Base-by-base conservation (phyloP, 2,329 filamentous ascomycete species). In the Calonectria leucothoes region DNA sequence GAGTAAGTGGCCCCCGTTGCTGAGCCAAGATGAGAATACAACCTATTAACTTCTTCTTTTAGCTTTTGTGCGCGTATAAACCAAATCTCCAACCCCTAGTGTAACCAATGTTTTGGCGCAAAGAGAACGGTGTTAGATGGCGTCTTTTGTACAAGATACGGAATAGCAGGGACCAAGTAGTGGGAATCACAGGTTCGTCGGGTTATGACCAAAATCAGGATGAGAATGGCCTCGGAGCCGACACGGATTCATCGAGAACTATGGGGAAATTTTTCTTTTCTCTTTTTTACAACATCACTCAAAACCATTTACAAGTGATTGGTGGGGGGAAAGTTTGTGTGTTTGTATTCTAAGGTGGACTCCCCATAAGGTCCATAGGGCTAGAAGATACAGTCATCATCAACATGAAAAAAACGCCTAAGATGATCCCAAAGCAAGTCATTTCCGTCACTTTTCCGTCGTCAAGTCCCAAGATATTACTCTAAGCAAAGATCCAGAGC, bases 1-100 rank as follows among this genome's bases (percentile, higher is more conserved):
- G 72, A 97, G 96, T 98, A 89, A 92, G 95, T 94, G 42, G 29
- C 11, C 48, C 12, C n/a, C n/a, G n/a, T n/a, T 1, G 14, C n/a
- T 8, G 23, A 27, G 14, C 12, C 17, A 4, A 48, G 6, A 25
- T 11, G 37, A n/a, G 48, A 31, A 69, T 20, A 29, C 6, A 15
- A 20, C 51, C 70, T 69, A 64, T 75, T 31, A 3, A 11, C 8
- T 20, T 17, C n/a, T n/a, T n/a, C n/a, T 11, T 52, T 29, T 37
- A 85, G 83, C 83, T 33, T 85, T 81, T 77, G 82, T 85, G 31
- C 79, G 75, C 73, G 79, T 80, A 64, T 83, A 75, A 4, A 45
- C 71, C 49, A 48, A 45, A 63, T 67, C 69, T 17, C 66, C 7
- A 37, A 33, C 48, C 25, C 70, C 67, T n/a, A 63, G n/a, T 45